phyloP scores from a whole-genome alignment of 495 filamentous ascomycete species.

The Recurvomyces mirabilis region DNA sequence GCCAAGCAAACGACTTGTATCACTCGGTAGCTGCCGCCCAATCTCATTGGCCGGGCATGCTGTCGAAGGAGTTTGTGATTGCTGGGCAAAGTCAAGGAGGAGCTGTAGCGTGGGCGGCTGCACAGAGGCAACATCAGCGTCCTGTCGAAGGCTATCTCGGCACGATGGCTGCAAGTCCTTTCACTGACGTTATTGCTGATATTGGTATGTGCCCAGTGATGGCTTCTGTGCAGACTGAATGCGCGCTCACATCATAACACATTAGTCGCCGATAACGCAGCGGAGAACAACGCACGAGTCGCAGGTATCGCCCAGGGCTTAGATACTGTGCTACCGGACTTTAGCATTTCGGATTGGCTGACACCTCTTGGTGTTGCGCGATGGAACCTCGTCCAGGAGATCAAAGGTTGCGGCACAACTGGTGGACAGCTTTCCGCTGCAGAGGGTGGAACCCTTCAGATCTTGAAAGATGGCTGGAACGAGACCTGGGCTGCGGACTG shows the following conservation, averaged over 20 bases:
- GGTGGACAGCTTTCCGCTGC: conserved; percentile 19
- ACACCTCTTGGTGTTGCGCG: conserved; percentile 25
- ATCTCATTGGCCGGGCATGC: conserved; percentile 29
- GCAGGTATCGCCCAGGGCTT: conserved; percentile 7
- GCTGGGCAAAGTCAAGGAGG: conserved; percentile 44
- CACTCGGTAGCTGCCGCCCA: conserved; percentile 37
- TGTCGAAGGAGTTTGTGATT: conserved; percentile 33
- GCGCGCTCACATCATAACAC: no score
- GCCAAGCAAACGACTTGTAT: conserved; percentile 36
- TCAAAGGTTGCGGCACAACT: conserved; percentile 28
- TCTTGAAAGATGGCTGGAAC: conserved; percentile 23
- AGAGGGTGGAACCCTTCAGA: conserved; percentile 9
- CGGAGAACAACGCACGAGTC: conserved; percentile 7
- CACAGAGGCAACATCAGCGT: conserved; percentile 29
- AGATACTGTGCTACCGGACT: neutral
- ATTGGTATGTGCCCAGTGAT: no score
- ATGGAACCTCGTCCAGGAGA: conserved; percentile 25
- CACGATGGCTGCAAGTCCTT: conserved; percentile 32
- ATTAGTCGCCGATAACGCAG: conserved; percentile 5
- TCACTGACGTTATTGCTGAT: conserved; percentile 25
- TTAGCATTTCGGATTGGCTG: conserved; percentile 21
- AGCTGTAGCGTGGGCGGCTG: conserved; percentile 35
- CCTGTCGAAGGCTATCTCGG: conserved; percentile 35
- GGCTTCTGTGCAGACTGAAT: no score
- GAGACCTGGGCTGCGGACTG: conserved; percentile 21